These are phyloP conservation scores for Nicotiana otophora DNA, from an alignment of 257 asterid species.

Conservation along the genomic window DNA sequence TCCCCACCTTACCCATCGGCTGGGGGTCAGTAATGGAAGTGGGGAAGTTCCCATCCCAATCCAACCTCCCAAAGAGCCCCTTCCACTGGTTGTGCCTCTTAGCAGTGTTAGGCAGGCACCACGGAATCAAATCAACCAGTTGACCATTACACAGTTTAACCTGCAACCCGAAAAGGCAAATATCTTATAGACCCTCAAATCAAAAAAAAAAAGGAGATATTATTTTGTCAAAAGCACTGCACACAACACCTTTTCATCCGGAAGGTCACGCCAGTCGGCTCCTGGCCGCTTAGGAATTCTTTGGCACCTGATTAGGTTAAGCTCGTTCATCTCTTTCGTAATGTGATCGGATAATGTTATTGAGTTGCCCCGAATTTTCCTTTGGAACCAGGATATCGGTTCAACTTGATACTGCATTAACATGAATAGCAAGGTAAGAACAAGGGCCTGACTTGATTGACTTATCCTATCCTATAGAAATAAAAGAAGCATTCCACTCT, in stretches of 20 bases:
- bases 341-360: constrained; percentile 60
- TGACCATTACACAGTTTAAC: constrained; percentile 78
- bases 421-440: neutral
- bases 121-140: constrained; percentile 84
- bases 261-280: constrained; percentile 93
- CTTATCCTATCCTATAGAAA: neutral
- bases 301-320: constrained; percentile 76
- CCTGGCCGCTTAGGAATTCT: constrained; percentile 85
- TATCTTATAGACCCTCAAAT: neutral
- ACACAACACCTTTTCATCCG: constrained; percentile 69
- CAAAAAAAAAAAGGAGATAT: neutral
- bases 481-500: constrained; percentile 1
- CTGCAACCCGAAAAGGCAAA: constrained; percentile 26
- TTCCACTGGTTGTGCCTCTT: constrained; percentile 99
- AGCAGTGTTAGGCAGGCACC: constrained; percentile 97
- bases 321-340: constrained; percentile 87
- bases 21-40: constrained; percentile 92
- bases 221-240: neutral
- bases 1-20: constrained; percentile 97
- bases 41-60: constrained; percentile 96
- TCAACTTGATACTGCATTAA: constrained; percentile 64
- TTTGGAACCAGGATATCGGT: constrained; percentile 87
- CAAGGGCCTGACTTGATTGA: neutral
- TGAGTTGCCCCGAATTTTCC: constrained; percentile 61
- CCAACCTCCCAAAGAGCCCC: constrained; percentile 88